Evolutionary conservation across 2,329 filamentous ascomycete species (phyloP), one percentile per base, ranked within the genome.

Genomic region (Fusarium devonianum): DNA sequence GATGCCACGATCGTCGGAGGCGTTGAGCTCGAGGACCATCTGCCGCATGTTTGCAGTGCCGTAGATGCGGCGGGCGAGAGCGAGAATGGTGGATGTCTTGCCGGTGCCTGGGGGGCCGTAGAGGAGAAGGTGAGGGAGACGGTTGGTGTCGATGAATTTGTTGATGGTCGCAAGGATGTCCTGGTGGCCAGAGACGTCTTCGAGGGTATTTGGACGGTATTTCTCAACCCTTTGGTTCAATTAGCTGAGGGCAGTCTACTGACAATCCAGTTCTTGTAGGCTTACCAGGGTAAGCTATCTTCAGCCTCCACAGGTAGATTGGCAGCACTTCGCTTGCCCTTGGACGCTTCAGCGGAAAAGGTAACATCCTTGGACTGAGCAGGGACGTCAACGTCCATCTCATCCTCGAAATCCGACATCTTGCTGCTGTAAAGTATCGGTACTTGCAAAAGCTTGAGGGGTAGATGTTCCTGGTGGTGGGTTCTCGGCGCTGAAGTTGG

Each of bases 91-190:
- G 5, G 93, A 97, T 0, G 94, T 99, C 77, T 99, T 99, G 65
- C 94, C 94, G 0, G 94, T 99, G 52, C 94, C 94, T 0, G 94
- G 94, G 5, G 94, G 94, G 0, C 94, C 94, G 69, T 99, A 99
- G 53, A 99, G 88, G 12, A 99, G 87, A 29, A 99, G 87, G 77
- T 99, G 94, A 7, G 94, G 94, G 42, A 99, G 81, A 62, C 92
- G 85, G 75, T 99, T 97, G 48, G 90, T 84, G 69, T 97, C 92
- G 69, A 99, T 85, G 67, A 99, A 99, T 71, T 92, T 94, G 80
- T 97, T 97, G 76, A 99, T 96, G 2, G 94, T 99, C 4, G 92
- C 87, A 58, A 99, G 85, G 67, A 99, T 97, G 73, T 99, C 94
- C 69, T 97, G 89, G 73, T 99, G 94, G 14, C 94, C 94, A 3